phyloP scores from a whole-genome alignment of 2,329 filamentous ascomycete genomes.

The Camillea tinctor region DNA sequence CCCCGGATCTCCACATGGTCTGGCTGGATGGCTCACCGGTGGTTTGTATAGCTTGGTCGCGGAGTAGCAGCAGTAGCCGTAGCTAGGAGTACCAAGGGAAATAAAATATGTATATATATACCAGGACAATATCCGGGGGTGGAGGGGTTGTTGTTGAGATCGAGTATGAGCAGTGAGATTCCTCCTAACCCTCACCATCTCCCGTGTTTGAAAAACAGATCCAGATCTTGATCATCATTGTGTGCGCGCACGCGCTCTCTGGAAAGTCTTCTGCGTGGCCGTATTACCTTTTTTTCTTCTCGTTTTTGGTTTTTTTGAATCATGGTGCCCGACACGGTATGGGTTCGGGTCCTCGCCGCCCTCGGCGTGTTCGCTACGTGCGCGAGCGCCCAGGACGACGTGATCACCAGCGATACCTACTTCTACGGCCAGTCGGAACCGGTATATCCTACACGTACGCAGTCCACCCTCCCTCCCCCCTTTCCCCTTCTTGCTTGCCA shows the following conservation, averaged over 20 bases:
- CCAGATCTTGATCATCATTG: too few relatives aligned
- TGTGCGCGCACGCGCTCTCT: background rate
- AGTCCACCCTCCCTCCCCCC: background rate
- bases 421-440: constrained; percentile 19
- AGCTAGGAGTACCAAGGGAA: background rate
- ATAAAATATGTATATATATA: background rate
- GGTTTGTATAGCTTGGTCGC: too few relatives aligned
- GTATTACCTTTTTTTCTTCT: too few relatives aligned
- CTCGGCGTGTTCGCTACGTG: background rate
- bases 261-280: background rate
- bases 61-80: too few relatives aligned
- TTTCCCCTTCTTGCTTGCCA: too few relatives aligned
- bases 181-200: too few relatives aligned
- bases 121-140: background rate
- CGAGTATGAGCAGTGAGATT: background rate
- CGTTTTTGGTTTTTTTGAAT: background rate
- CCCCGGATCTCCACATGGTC: background rate
- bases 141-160: too few relatives aligned
- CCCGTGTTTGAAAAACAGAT: too few relatives aligned
- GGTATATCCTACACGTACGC: constrained; percentile 17
- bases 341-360: background rate
- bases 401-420: constrained; percentile 12
- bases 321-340: background rate
- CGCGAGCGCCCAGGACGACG: background rate
- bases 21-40: background rate